phyloP scores from a whole-genome alignment of 768 basidiomycete genomes.

The Calocera cornea region DNA sequence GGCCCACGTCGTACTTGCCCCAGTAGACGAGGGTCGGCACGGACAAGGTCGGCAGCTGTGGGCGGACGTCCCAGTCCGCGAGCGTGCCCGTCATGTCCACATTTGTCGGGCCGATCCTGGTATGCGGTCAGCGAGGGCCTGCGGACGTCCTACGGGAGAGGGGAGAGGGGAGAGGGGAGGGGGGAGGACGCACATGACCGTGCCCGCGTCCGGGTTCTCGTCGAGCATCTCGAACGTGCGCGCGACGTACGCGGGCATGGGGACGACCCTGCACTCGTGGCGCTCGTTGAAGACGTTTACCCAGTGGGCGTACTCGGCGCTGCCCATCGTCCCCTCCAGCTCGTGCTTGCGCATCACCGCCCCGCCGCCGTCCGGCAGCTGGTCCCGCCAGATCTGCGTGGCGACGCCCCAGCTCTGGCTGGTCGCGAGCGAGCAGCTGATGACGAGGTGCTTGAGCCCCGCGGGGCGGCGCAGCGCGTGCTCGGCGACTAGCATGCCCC shows the following conservation, averaged over 20 bases:
- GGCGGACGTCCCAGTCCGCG: background rate
- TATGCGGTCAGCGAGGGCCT: background rate
- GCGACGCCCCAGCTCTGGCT: background rate
- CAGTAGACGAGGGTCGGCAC: slow-evolving; percentile 2
- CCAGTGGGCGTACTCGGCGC: background rate
- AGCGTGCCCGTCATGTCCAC: background rate
- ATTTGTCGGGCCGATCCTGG: background rate
- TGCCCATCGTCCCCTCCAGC: background rate
- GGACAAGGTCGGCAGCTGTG: background rate
- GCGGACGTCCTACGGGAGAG: background rate
- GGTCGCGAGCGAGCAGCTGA: background rate
- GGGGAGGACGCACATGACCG: background rate
- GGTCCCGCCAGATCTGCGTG: background rate
- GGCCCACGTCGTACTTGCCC: slow-evolving; percentile 4
- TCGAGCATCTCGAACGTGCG: background rate
- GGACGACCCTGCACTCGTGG: slow-evolving; percentile 1
- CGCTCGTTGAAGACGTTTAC: background rate
- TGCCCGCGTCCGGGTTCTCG: background rate
- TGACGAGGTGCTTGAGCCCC: background rate
- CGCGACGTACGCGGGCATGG: background rate
- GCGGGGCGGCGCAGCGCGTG: background rate
- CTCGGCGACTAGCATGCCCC: background rate
- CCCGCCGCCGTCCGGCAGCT: background rate
- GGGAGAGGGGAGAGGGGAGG: background rate
- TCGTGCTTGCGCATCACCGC: background rate